Conservation (phyloP, 441 rosid genomes). For the Populus hybrid region DNA sequence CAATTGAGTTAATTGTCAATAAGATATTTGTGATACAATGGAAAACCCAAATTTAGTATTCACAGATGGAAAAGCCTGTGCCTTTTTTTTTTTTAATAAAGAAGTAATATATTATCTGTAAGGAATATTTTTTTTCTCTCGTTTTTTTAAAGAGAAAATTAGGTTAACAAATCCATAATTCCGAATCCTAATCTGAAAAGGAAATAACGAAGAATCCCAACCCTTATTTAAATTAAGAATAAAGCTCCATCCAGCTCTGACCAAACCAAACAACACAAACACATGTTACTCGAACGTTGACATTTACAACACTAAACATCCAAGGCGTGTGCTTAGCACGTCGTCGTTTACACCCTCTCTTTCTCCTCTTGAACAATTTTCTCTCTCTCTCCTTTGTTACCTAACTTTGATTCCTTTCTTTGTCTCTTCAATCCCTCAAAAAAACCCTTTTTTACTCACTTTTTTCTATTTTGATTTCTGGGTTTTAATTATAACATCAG, state of each 20-base stretch:
- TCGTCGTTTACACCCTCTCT: slow-evolving; percentile 32
- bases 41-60: no score
- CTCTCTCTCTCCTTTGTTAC: slow-evolving; percentile 15
- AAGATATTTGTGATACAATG: no score
- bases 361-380: background rate
- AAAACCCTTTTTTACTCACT: background rate
- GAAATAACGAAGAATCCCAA: background rate
- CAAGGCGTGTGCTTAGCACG: slow-evolving; percentile 48
- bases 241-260: background rate
- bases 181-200: background rate
- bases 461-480: background rate
- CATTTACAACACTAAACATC: background rate
- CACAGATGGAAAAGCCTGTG: no score
- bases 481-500: background rate
- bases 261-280: background rate
- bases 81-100: no score
- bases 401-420: slow-evolving; percentile 20
- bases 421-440: background rate
- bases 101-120: no score
- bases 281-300: slow-evolving; percentile 8
- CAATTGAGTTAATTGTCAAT: no score
- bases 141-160: no score
- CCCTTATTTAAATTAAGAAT: background rate
- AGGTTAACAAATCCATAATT: background rate
- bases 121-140: no score